A percentile compares a stretch with the other conserved stretches of the same genome.
phyloP scores from a whole-genome alignment of 768 basidiomycete genomes.

The Tephrocybe sp. region DNA sequence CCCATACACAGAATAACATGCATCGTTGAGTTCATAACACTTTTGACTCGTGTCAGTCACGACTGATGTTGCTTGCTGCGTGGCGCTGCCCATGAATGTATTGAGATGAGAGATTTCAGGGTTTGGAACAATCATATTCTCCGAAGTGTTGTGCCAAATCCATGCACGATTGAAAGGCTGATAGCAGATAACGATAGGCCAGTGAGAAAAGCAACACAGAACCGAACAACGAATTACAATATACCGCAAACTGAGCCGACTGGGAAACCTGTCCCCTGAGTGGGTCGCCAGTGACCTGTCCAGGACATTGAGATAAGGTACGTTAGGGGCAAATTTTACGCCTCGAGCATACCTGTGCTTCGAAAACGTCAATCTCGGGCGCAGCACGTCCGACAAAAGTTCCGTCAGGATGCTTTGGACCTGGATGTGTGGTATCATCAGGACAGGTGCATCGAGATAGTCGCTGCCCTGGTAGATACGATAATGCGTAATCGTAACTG shows the following conservation, averaged over 20 bases:
- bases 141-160: constrained; percentile 57
- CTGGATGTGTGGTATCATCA: constrained; percentile 70
- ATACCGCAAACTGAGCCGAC: constrained; percentile 73
- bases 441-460: constrained; percentile 81
- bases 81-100: constrained; percentile 60
- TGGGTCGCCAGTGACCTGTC: constrained; percentile 42
- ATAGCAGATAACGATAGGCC: constrained; percentile 1
- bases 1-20: constrained; percentile 70
- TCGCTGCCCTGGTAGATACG: constrained; percentile 73
- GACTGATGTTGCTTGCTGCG: constrained; percentile 77
- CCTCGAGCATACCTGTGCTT: constrained; percentile 53
- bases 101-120: constrained; percentile 54
- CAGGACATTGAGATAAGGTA: not conserved
- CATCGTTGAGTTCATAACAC: constrained; percentile 59
- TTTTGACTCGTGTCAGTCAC: constrained; percentile 62
- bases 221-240: constrained; percentile 19
- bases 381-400: constrained; percentile 75
- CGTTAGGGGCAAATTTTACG: constrained; percentile 3
- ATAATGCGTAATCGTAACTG: constrained; percentile 39
- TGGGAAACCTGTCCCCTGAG: constrained; percentile 72
- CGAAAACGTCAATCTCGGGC: constrained; percentile 87
- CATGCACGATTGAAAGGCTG: constrained; percentile 75
- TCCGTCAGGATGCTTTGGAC: constrained; percentile 68
- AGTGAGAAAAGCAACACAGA: constrained; percentile 1
- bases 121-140: constrained; percentile 54